Conservation (phyloP, 768 basidiomycete species). For the Tylopilus plumbeoviolaceoides region DNA sequence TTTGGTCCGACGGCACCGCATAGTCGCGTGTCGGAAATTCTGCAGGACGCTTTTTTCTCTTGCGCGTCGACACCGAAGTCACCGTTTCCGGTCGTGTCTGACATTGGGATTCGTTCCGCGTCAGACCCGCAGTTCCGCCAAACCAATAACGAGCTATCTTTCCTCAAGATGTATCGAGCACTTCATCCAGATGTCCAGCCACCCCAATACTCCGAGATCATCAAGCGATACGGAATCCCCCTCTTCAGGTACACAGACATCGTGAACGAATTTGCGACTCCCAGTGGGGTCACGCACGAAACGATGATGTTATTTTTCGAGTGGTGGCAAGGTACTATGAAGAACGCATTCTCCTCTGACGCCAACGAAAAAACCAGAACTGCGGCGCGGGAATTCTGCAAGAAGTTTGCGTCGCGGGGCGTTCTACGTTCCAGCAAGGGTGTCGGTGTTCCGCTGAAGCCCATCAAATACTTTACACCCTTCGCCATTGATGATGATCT, state of each 20-base stretch:
- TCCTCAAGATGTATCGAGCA: conserved; percentile 4
- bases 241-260: conserved; percentile 5
- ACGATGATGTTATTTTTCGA: conserved; percentile 7
- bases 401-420: conserved; percentile 45
- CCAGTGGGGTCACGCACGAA: conserved; percentile 9
- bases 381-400: conserved; percentile 5
- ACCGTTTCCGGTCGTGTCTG: conserved; percentile 14
- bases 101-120: conserved; percentile 1
- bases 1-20: conserved; percentile 31
- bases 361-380: neutral
- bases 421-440: neutral
- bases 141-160: neutral
- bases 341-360: neutral
- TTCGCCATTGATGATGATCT: conserved; percentile 69
- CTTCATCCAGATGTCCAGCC: conserved; percentile 3
- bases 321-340: conserved; percentile 9
- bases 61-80: neutral
- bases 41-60: conserved; percentile 16
- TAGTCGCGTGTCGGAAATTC: conserved; percentile 26
- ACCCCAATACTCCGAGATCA: conserved; percentile 3
- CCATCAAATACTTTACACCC: conserved; percentile 49
- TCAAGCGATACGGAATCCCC: conserved; percentile 9
- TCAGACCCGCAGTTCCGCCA: conserved; percentile 8
- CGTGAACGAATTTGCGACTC: conserved; percentile 6
- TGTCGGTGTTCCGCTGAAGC: conserved; percentile 41